Evolutionary conservation across 148 eudicot genomes (phyloP), one percentile per base, ranked within the genome.

Genomic region (Dysphania ambrosioides): DNA sequence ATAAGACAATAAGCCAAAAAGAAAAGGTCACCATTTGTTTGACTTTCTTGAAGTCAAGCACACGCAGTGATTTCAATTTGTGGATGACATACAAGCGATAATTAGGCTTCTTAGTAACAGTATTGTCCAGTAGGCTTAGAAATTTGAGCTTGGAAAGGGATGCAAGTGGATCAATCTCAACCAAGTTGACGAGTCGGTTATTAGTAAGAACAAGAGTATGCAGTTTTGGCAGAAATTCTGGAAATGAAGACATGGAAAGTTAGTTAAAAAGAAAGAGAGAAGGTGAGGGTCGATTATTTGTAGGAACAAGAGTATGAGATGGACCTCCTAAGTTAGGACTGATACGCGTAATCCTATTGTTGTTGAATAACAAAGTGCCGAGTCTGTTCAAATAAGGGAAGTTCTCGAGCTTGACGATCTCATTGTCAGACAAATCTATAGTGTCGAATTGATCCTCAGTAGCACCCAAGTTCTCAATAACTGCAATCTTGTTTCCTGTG

Each of bases 381-480:
- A 96, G 90, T 31, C 99, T 86, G 81, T 79, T 87, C 38, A 96
- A 79, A 78, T 84, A 67, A 19, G 99, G 97, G 57, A 96, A 96
- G 80, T 92, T 92, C 69, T 96, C 99, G 38, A 96, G 97, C 79
- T 96, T 96, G 42, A 96, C 99, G 74, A 92, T 96, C 85, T 96
- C 99, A 86, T 96, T 96, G 77, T 96, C 99, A 4, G 99, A 84
- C 81, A 96, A 81, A 84, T 96, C 99, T 79, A 96, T 85, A 27
- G 91, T 85, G 79, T 96, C 99, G 74, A 96, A 96, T 87, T 96
- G 97, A 87, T 96, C 99, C 95, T 91, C 98, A 31, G 97, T 91
- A 23, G 91, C 97, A 68, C 98, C 98, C 77, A 93, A 68, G 74
- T 93, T 93, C 80, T 93, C 98, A 47, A 94, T 85, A 21, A 88